Evolutionary conservation across 345 rosid species (phyloP), one percentile per base, ranked within the genome.

Genomic region (Aquilaria yunnanensis): DNA sequence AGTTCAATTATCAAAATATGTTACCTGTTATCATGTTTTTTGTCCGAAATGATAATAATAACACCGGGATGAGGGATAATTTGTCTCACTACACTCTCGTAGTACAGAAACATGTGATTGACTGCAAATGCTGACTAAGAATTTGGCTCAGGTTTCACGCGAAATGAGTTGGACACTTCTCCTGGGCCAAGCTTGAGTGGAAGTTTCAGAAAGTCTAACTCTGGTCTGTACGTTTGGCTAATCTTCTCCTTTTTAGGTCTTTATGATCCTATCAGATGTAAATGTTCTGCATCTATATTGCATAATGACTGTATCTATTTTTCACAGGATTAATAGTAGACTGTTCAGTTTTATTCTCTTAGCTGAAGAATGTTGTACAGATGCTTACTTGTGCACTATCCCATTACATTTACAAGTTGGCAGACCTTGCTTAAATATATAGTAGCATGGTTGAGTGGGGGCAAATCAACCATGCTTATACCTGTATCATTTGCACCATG

Each of bases 131-230:
- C 54, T 79, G 32, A 62, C 63, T 53, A 53, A 51, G 59, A 31
- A 16, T 66, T 23, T 64, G 54, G 41, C 32, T 53, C 75, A 77
- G 80, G 74, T 72, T 63, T 74, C 43, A 31, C 51, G 7, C 69
- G 29, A 65, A 70, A 68, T 48, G 78, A 71, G 47, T 51, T 73
- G 55, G 77, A 73, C 32, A 56, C 73, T 45, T 68, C 72, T 57
- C 69, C 69, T 1, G 76, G 67, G 47, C 74, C 63, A 31, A 75
- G 78, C 68, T 68, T 75, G 66, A 76, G 75, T 68, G 77, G 77
- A 67, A 78, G 78, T 73, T 75, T 81, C 75, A 71, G 82, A 61
- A 75, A 74, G 54, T 66, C 76, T 52, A 69, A 68, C 61, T 81
- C 79, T 70, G 83, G 83, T 78, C 67, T 64, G 81, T 78, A 54